Conservation (phyloP, 805 yeast species). For the Suhomyces kilbournensis region DNA sequence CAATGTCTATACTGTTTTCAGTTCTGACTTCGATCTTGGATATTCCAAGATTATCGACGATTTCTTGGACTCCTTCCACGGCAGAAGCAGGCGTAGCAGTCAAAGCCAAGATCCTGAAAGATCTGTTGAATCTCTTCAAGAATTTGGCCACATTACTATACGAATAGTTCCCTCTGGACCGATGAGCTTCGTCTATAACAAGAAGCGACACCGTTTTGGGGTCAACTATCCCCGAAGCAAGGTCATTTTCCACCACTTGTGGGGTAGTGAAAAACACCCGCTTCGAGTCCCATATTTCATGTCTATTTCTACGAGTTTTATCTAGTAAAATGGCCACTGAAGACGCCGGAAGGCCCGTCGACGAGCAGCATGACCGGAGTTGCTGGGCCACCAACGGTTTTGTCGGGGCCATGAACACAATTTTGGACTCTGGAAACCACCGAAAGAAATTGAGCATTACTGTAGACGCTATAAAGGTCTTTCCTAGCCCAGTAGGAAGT, state of each 20-base stretch:
- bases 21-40: constrained; percentile 83
- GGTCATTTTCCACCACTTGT: constrained; percentile 90
- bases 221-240: constrained; percentile 67
- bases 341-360: constrained; percentile 75
- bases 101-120: constrained; percentile 76
- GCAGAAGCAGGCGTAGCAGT: constrained; percentile 96
- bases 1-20: constrained; percentile 76
- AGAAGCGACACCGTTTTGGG: constrained; percentile 73
- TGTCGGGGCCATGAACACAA: constrained; percentile 96
- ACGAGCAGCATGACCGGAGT: constrained; percentile 84
- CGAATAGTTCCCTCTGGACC: constrained; percentile 88
- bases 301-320: constrained; percentile 56
- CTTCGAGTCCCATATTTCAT: constrained; percentile 71
- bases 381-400: constrained; percentile 96
- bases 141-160: constrained; percentile 79
- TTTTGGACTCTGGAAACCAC: constrained; percentile 79
- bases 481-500: constrained; percentile 95
- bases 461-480: constrained; percentile 92
- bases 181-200: constrained; percentile 93
- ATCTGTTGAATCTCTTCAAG: constrained; percentile 50
- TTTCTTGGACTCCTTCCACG: constrained; percentile 82
- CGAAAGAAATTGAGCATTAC: constrained; percentile 86
- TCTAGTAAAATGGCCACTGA: constrained; percentile 79
- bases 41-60: constrained; percentile 68
- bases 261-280: constrained; percentile 93